Evolutionary conservation across 306 rosid species (phyloP), one percentile per base, ranked within the genome.

Genomic region (Lathyrus tuberosus): DNA sequence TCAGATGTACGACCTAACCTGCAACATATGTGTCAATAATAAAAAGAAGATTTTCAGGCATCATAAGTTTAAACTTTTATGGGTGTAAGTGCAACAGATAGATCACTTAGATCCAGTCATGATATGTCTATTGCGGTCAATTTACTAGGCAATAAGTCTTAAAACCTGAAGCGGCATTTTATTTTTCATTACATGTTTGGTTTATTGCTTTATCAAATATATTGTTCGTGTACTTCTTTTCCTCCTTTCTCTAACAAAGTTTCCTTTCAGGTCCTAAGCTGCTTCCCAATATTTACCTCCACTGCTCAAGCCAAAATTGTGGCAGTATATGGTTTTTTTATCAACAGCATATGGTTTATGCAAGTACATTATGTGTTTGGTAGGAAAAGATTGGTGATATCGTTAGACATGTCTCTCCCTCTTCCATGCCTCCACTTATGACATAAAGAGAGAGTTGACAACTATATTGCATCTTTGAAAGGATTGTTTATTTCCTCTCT

Each of bases 1-100:
- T 94, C 97, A 8, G 95, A 70, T 65, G 97, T 90, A 44, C 95
- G 97, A 61, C 78, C 96, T 71, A 94, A 74, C 86, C 98, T 94
- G 70, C 69, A 82, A 76, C 9, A 35, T 54, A 47, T 66, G 53
- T 66, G 17, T 20, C 37, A 67, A 67, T 53, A 44, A 38, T 66
- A 57, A 69, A 65, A 8, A 22, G 18, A 71, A 65, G 53, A 8
- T 67, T 57, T 41, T 48, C 8, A 7, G 37, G 75, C 54, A 75
- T 44, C 8, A 20, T 46, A 24, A 43, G 65, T 58, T 64, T 16
- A 65, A 77, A 69, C 40, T 30, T 20, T 54, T 16, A 8, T 10
- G 14, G 63, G 33, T 31, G 10, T 37, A 37, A 64, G 52, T 24
- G 11, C 38, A 47, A 58, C 44, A 56, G 56, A 38, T 51, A 30